Percentiles rank a stretch among this genome's conserved stretches.
Evolutionary conservation across 257 asterid species (phyloP).

Genomic region (Plantago elongata): DNA sequence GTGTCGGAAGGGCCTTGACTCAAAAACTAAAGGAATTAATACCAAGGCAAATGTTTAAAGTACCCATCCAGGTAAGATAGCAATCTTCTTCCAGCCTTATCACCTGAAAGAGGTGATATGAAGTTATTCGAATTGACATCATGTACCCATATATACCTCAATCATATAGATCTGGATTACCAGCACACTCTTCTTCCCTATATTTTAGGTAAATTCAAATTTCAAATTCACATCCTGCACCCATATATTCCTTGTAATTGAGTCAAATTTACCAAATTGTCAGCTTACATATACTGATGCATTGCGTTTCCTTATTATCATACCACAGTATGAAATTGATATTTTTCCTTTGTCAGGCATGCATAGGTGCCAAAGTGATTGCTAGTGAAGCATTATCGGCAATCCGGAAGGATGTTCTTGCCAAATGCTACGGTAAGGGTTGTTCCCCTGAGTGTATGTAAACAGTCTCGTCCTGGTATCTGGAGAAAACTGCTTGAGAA

Average conservation of each 20-base stretch:
- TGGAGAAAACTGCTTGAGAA: no score
- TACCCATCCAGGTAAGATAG: slow-evolving; percentile 84
- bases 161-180: background rate
- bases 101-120: background rate
- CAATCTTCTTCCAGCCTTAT: background rate
- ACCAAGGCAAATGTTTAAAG: slow-evolving; percentile 98
- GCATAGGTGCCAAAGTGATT: slow-evolving; percentile 92
- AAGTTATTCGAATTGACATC: slow-evolving; percentile 5
- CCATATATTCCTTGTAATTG: no score
- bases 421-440: slow-evolving; percentile 93
- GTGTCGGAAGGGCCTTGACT: slow-evolving; percentile 97
- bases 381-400: slow-evolving; percentile 98
- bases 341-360: slow-evolving; percentile 54
- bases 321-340: slow-evolving; percentile 3
- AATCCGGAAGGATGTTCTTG: slow-evolving; percentile 94
- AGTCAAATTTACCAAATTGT: no score
- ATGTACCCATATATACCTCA: background rate
- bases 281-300: background rate
- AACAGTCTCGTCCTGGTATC: no score
- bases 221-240: no score
- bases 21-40: slow-evolving; percentile 91
- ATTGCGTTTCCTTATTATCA: background rate
- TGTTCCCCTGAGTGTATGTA: slow-evolving; percentile 9
- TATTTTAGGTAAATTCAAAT: background rate
- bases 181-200: background rate